Evolutionary conservation across 768 basidiomycete genomes (phyloP).

Genomic region (Grammothele lineata): DNA sequence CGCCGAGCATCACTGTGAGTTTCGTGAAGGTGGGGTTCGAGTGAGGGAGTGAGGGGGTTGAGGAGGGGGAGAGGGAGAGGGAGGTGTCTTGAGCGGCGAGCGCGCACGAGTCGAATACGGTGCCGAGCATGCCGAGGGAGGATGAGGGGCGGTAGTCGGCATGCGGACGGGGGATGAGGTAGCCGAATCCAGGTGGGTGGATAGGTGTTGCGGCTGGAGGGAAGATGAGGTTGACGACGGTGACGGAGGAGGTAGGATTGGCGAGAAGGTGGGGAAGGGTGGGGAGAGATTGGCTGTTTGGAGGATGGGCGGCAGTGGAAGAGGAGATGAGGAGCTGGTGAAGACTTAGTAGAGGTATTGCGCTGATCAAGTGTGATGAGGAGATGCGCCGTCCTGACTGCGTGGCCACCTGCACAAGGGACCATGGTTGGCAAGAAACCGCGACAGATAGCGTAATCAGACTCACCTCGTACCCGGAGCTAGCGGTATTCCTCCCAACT

Average conservation of each 20-base stretch:
- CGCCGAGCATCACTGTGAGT: constrained; percentile 88
- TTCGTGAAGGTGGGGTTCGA: constrained; percentile 54
- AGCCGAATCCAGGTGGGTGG: constrained; percentile 89
- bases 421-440: not conserved
- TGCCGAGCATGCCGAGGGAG: constrained; percentile 62
- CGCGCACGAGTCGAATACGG: constrained; percentile 85
- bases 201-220: constrained; percentile 41
- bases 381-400: constrained; percentile 30
- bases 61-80: not conserved
- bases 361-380: constrained; percentile 71
- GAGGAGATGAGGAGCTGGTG: not conserved
- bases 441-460: no score
- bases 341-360: constrained; percentile 63
- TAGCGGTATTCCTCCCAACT: no score
- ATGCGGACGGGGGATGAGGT: constrained; percentile 80
- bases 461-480: no score
- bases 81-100: constrained; percentile 53
- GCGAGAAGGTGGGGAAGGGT: constrained; percentile 58
- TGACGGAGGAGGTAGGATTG: constrained; percentile 78
- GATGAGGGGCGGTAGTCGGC: constrained; percentile 42
- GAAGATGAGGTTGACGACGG: constrained; percentile 89
- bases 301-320: not conserved
- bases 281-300: constrained; percentile 4
- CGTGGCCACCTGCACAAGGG: constrained; percentile 28
- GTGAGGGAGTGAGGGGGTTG: not conserved